Conservation (phyloP, 495 filamentous ascomycete genomes). For the Platismatia glauca region DNA sequence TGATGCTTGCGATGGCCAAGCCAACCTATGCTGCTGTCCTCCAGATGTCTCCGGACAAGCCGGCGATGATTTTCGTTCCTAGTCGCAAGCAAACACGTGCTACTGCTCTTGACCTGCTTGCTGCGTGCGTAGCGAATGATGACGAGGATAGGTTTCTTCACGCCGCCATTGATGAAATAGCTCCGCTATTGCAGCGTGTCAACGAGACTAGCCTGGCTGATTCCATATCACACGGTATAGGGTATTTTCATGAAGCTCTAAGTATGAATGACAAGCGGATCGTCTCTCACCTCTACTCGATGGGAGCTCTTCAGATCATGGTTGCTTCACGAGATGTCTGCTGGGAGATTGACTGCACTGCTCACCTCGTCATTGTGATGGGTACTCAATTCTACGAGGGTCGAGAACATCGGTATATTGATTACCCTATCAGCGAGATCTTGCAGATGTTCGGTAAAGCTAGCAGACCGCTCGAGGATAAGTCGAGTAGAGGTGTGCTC, state of each 20-base stretch:
- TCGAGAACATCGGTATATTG: constrained; percentile 92
- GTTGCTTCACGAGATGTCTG: constrained; percentile 90
- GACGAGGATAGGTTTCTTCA: constrained; percentile 92
- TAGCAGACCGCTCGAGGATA: constrained; percentile 67
- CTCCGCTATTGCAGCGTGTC: constrained; percentile 69
- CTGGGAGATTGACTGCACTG: constrained; percentile 86
- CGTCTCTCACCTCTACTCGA: constrained; percentile 79
- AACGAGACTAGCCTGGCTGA: constrained; percentile 82
- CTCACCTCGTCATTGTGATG: constrained; percentile 92
- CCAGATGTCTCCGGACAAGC: constrained; percentile 78
- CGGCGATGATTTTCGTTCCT: constrained; percentile 83
- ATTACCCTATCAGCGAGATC: constrained; percentile 93
- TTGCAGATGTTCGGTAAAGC: constrained; percentile 99
- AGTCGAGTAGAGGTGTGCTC: constrained; percentile 75
- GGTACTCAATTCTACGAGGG: constrained; percentile 98
- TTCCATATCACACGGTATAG: constrained; percentile 89
- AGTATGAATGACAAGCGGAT: constrained; percentile 84
- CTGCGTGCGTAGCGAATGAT: constrained; percentile 75
- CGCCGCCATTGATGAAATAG: constrained; percentile 67
- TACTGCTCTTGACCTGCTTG: constrained; percentile 81
- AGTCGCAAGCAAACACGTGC: constrained; percentile 84
- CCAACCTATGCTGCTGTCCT: constrained; percentile 80
- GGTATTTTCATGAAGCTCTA: constrained; percentile 93
- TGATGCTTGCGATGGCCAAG: constrained; percentile 98
- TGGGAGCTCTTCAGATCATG: constrained; percentile 88